Conservation (phyloP, 78 protist species). For the Planoprotostelium fungivorum region DNA sequence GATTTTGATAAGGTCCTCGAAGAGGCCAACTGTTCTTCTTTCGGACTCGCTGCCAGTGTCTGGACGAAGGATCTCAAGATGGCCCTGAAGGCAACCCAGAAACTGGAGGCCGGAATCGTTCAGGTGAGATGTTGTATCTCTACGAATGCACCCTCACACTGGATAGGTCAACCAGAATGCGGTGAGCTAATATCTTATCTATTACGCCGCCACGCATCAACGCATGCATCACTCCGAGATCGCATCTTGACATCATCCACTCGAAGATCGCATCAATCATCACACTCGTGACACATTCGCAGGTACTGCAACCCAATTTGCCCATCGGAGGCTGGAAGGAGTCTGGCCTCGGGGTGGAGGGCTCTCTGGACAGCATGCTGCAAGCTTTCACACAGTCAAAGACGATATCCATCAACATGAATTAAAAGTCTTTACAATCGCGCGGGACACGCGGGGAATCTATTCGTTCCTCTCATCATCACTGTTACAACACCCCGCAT, state of each 20-base stretch:
- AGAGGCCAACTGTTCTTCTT: neutral
- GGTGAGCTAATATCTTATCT: too few relatives aligned
- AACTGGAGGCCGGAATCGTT: constrained; percentile 50
- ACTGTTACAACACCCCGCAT: too few relatives aligned
- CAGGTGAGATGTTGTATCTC: neutral
- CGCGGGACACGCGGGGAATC: too few relatives aligned
- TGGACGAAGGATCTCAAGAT: constrained; percentile 17
- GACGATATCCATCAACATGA: constrained; percentile 7
- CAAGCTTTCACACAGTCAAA: neutral
- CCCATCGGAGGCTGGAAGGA: constrained; percentile 4
- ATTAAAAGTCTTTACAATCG: too few relatives aligned
- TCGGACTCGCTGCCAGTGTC: constrained; percentile 43
- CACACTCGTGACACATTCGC: too few relatives aligned
- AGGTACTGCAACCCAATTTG: constrained; percentile 1
- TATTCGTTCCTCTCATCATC: too few relatives aligned
- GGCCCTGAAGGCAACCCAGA: neutral
- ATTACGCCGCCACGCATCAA: too few relatives aligned
- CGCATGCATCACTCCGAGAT: too few relatives aligned
- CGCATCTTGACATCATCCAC: too few relatives aligned
- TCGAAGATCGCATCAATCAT: too few relatives aligned
- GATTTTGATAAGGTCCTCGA: neutral
- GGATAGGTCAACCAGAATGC: constrained; percentile 53
- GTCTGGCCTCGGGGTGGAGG: constrained; percentile 4
- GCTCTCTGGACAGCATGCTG: constrained; percentile 5
- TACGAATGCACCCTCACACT: neutral